Percentiles rank a stretch among this genome's conserved stretches.
phyloP scores from a whole-genome alignment of 352 stramenopile genomes.

The Phytopythium ostracodes region DNA sequence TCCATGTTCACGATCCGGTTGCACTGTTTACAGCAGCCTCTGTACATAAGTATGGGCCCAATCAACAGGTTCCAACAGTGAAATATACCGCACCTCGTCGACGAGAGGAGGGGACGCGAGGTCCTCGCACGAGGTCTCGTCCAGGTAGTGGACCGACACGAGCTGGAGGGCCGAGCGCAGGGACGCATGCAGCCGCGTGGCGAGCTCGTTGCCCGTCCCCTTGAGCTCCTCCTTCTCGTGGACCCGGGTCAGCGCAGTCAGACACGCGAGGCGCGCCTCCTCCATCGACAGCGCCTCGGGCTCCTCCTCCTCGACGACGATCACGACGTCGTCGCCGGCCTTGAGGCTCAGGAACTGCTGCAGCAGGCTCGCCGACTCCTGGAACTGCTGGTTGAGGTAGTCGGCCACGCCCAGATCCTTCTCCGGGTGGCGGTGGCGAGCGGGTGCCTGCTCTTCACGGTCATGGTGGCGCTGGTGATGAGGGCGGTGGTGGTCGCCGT shows the following conservation, averaged over 20 bases:
- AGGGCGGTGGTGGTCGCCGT: conserved; percentile 1
- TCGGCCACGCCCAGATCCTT: conserved; percentile 19
- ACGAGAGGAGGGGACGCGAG: conserved; percentile 24
- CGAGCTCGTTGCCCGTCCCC: conserved; percentile 21
- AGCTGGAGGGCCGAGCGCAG: conserved; percentile 37
- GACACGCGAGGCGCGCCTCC: conserved; percentile 38
- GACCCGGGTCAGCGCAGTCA: conserved; percentile 38
- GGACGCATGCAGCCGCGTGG: conserved; percentile 28
- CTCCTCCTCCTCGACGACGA: conserved; percentile 30
- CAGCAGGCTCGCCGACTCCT: conserved; percentile 31
- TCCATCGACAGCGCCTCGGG: conserved; percentile 10
- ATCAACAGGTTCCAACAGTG: no score
- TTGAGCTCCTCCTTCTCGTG: conserved; percentile 39
- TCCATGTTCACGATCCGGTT: conserved; percentile 35
- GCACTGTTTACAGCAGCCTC: conserved; percentile 21
- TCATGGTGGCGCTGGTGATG: no score
- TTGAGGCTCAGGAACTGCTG: conserved; percentile 30
- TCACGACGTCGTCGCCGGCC: conserved; percentile 14
- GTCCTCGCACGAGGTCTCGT: conserved; percentile 48
- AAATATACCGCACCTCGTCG: conserved; percentile 22
- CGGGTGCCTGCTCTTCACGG: conserved; percentile 5
- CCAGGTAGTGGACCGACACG: conserved; percentile 36
- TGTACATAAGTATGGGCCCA: conserved; percentile 2
- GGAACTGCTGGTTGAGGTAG: conserved; percentile 31
- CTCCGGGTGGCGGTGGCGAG: conserved; percentile 2